Conservation (phyloP, 176 grass and related monocot species). For the Aegilops sharonensis region DNA sequence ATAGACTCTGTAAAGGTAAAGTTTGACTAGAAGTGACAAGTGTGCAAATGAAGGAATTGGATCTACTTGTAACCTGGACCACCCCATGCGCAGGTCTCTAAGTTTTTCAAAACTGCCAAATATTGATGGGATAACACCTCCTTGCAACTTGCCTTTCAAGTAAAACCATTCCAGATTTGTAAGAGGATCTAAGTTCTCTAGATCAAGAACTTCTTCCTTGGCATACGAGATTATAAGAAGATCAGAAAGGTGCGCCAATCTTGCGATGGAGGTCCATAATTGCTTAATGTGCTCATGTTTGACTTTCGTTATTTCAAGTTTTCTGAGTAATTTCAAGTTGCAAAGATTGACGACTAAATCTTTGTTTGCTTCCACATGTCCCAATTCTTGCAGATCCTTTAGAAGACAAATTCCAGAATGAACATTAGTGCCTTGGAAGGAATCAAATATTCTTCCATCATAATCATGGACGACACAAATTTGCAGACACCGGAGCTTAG, state of each 20-base stretch:
- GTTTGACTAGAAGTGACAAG: background rate
- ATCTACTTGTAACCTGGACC: background rate
- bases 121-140: background rate
- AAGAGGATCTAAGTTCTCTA: background rate
- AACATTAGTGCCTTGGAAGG: fast-evolving
- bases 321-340: background rate
- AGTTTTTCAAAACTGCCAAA: background rate
- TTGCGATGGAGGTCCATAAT: background rate
- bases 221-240: background rate
- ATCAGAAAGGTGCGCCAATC: background rate
- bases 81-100: background rate
- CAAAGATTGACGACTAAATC: background rate
- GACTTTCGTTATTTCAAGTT: background rate
- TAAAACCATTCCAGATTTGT: background rate
- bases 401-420: no score
- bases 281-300: no score
- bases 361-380: background rate
- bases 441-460: no score
- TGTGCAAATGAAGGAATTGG: background rate
- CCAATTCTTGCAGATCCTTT: background rate
- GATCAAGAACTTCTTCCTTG: background rate
- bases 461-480: no score
- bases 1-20: background rate
- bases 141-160: background rate
- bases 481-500: no score